Evolutionary conservation across 345 rosid genomes (phyloP), one percentile per base, ranked within the genome.

Genomic region (Melastoma malabathricum): DNA sequence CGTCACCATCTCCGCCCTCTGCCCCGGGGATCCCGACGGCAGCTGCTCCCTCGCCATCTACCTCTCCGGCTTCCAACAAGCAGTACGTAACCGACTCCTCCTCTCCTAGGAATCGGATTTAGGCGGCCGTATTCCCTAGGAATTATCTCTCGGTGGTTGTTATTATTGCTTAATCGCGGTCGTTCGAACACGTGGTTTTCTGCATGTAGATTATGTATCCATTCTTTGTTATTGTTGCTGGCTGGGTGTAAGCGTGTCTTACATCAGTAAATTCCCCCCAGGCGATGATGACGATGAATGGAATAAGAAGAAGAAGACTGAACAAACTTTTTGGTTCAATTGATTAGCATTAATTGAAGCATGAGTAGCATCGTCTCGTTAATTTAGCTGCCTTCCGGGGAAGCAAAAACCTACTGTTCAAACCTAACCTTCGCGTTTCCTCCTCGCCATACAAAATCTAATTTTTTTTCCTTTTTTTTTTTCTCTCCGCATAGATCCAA

Each of bases 31-130:
- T 29, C 9, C 38, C 51, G 18, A 47, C 15, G 80, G 77, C 16
- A 66, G 79, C 41, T 89, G 97, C 63, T 89, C 97, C 43, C 72
- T 83, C 13, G 95, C 95, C 75, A 84, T 89, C 48, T 89, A 79
- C 62, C 85, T 85, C 71, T 59, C 93, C 48, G 89, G 95, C 10
- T 31, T 73, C 57, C 86, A 85, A 46, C 97, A 85, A 75, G 93
- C 90, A 52, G 97, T 89, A 74, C 1, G 72, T 45, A 17, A 16
- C 20, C 13, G 38, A 31, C 5, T 38, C 16, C 20, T 22, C 44
- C 18, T 8, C 27, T 18, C 3, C 54, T 23, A 27, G 13, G 2
- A 16, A 14, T n/a, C 15, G 38, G 2, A 3, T 17, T 48, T 51
- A 3, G 12, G 19, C 7, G 4, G 15, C 48, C 18, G 53, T 10